These are phyloP conservation scores for Albatrellus sp. DNA, from an alignment of 1,284 basidiomycete species.

Conservation along the genomic window DNA sequence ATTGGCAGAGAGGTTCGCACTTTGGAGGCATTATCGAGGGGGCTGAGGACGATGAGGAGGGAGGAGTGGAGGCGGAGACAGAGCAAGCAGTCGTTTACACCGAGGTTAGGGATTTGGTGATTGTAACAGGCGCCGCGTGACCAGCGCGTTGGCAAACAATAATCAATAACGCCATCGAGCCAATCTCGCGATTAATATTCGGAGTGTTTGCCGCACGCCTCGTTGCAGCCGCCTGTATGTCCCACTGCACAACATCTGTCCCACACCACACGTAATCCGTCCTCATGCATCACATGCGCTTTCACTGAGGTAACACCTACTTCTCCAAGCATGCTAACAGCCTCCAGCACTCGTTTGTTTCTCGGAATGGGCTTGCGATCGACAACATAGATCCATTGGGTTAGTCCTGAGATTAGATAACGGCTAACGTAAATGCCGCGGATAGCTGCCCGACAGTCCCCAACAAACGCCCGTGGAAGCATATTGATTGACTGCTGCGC, in stretches of 20 bases:
- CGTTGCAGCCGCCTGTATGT: background rate
- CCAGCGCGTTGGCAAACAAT: constrained; percentile 4
- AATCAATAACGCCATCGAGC: constrained; percentile 7
- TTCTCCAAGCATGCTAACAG: background rate
- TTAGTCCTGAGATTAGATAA: no score
- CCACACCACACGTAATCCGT: no score
- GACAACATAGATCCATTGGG: no score
- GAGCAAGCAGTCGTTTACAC: background rate
- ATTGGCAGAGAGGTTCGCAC: constrained; percentile 67
- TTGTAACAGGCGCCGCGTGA: background rate
- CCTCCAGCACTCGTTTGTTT: background rate
- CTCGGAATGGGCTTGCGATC: no score
- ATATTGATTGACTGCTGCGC: no score
- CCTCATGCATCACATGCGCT: background rate
- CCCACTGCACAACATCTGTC: background rate
- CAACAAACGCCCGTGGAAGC: no score
- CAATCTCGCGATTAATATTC: background rate
- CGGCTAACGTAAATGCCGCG: no score
- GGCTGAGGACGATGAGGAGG: constrained; percentile 2
- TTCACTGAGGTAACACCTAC: background rate
- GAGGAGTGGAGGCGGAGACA: background rate
- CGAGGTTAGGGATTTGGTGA: background rate
- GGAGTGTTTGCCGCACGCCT: background rate
- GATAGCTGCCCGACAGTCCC: no score
- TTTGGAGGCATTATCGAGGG: constrained; percentile 29